Conservation (phyloP, 495 filamentous ascomycete species). For the Viridothelium virens region DNA sequence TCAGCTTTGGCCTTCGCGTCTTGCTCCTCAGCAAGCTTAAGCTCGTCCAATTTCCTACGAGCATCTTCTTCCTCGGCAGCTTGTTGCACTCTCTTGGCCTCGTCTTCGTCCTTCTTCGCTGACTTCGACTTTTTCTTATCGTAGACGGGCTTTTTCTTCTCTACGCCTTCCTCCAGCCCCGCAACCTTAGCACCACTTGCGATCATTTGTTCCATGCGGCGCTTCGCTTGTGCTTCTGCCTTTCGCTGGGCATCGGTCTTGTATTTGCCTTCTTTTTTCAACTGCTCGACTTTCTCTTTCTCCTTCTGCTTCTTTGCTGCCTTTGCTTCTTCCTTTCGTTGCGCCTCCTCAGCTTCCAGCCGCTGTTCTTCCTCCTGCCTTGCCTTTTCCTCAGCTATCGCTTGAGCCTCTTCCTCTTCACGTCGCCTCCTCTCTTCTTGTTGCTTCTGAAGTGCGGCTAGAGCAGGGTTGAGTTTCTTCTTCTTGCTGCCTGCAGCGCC, state of each 20-base stretch:
- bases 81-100: conserved; percentile 49
- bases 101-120: conserved; percentile 52
- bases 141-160: conserved; percentile 68
- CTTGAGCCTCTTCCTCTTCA: conserved; percentile 67
- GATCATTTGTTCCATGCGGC: conserved; percentile 90
- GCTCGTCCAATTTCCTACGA: conserved; percentile 40
- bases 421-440: conserved; percentile 70
- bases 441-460: conserved; percentile 81
- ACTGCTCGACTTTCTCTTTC: conserved; percentile 88
- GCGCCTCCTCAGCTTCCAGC: conserved; percentile 64
- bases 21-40: conserved; percentile 36
- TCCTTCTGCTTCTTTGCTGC: conserved; percentile 88
- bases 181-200: conserved; percentile 70
- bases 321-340: conserved; percentile 63
- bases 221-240: conserved; percentile 70
- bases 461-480: conserved; percentile 79
- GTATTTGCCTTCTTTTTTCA: conserved; percentile 91
- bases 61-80: conserved; percentile 43
- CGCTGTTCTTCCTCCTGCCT: conserved; percentile 62
- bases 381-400: conserved; percentile 65
- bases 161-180: conserved; percentile 54
- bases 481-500: conserved; percentile 59
- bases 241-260: conserved; percentile 91
- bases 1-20: conserved; percentile 48
- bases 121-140: conserved; percentile 41